A percentile compares a stretch with the other conserved stretches of the same genome.
These are phyloP conservation scores for Plenodomus lindquistii DNA, from an alignment of 2,329 filamentous ascomycete genomes.

Conservation along the genomic window DNA sequence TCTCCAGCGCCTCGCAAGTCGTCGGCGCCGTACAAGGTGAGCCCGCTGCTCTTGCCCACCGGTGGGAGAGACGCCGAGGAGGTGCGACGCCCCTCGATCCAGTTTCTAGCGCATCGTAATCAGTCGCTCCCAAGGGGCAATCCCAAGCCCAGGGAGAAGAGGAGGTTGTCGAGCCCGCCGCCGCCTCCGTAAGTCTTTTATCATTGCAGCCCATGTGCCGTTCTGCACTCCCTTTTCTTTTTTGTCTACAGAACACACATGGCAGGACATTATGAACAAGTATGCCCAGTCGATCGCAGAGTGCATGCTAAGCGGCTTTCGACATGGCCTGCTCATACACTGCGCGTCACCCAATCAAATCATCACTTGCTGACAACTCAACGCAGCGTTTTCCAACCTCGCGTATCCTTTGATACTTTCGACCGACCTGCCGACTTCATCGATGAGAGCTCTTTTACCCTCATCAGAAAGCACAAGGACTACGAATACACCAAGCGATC, in stretches of 20 bases:
- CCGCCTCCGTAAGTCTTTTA: conserved; percentile 46
- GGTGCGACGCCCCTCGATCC: conserved; percentile 43
- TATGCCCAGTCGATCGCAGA: conserved; percentile 26
- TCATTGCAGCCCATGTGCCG: conserved; percentile 3
- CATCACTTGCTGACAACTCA: conserved; percentile 14
- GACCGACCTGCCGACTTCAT: conserved; percentile 67
- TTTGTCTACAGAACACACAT: conserved; percentile 3
- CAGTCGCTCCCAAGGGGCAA: conserved; percentile 35
- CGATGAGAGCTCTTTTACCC: conserved; percentile 67
- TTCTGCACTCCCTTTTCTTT: conserved; percentile 6
- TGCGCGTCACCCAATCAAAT: not conserved
- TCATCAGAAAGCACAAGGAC: conserved; percentile 84
- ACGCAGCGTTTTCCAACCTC: conserved; percentile 64
- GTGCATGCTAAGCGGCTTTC: conserved; percentile 22
- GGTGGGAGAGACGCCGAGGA: conserved; percentile 27
- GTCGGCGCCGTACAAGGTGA: conserved; percentile 21
- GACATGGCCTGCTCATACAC: conserved; percentile 24
- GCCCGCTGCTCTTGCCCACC: conserved; percentile 30
- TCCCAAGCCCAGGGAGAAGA: conserved; percentile 37
- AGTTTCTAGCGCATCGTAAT: conserved; percentile 43
- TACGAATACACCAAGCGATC: conserved; percentile 80
- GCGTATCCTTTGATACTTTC: conserved; percentile 77
- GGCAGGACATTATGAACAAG: conserved; percentile 25
- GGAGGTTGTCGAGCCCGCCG: conserved; percentile 46
- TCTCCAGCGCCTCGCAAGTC: conserved; percentile 30